These are phyloP conservation scores for Entomortierella chlamydospora DNA, from an alignment of 192 early-diverging fungal species.

Conservation along the genomic window DNA sequence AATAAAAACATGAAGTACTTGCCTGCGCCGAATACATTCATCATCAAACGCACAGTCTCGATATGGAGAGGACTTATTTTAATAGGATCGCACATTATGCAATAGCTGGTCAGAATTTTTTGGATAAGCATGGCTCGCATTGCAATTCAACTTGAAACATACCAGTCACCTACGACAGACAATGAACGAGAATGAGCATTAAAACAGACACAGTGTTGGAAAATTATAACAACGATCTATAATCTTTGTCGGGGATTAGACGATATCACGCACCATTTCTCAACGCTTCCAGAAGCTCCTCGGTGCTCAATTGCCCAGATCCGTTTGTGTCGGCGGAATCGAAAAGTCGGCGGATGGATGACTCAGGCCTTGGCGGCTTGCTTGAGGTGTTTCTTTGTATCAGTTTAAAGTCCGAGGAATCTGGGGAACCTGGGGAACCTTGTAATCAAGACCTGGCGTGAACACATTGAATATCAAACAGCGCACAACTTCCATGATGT, in stretches of 20 bases:
- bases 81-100: no score
- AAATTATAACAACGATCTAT: no score
- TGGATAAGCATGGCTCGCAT: no score
- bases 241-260: no score
- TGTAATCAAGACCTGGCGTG: no score
- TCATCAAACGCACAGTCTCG: conserved; percentile 85
- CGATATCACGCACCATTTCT: conserved; percentile 72
- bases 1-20: conserved; percentile 19
- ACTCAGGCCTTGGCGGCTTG: conserved; percentile 14
- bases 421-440: no score
- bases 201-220: no score
- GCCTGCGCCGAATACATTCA: conserved; percentile 81
- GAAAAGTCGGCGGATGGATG: conserved; percentile 59
- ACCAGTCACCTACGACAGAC: background rate
- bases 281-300: conserved; percentile 79
- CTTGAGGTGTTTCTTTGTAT: no score
- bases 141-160: background rate
- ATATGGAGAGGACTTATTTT: conserved; percentile 83
- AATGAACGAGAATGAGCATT: background rate
- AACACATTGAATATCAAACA: no score
- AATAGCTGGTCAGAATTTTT: no score
- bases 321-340: conserved; percentile 71
- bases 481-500: no score
- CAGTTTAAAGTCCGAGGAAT: no score
- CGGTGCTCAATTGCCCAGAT: conserved; percentile 75